Evolutionary conservation across 2,329 filamentous ascomycete genomes (phyloP).

Genomic region (Diaporthe australafricana): DNA sequence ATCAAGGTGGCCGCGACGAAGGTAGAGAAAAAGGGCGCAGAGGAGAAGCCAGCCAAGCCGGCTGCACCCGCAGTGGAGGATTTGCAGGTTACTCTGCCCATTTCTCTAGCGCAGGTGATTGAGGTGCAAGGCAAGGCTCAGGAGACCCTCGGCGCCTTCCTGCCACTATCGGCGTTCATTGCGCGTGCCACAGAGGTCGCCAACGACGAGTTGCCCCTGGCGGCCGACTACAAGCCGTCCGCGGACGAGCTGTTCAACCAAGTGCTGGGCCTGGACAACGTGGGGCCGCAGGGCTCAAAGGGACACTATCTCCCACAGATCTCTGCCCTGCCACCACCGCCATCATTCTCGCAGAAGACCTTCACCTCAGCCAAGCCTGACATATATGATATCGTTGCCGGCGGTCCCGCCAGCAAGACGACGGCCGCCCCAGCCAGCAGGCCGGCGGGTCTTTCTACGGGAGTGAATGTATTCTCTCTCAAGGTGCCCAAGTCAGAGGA

Average conservation of each 20-base stretch:
- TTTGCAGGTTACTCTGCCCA: constrained; percentile 75
- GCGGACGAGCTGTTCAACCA: constrained; percentile 90
- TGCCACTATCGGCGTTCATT: constrained; percentile 90
- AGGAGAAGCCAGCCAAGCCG: constrained; percentile 50
- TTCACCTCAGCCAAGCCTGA: constrained; percentile 69
- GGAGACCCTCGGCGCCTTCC: constrained; percentile 79
- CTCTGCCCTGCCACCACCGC: constrained; percentile 63
- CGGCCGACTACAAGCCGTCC: constrained; percentile 72
- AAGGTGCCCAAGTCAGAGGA: constrained; percentile 84
- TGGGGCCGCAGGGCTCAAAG: constrained; percentile 60
- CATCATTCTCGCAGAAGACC: constrained; percentile 48
- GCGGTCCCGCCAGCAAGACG: constrained; percentile 40
- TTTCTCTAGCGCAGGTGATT: constrained; percentile 83
- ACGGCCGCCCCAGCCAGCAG: constrained; percentile 47
- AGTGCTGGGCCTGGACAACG: constrained; percentile 76
- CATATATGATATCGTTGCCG: constrained; percentile 84
- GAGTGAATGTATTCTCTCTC: constrained; percentile 84
- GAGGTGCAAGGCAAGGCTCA: constrained; percentile 86
- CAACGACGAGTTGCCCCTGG: constrained; percentile 84
- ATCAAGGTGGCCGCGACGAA: constrained; percentile 81
- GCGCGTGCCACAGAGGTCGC: constrained; percentile 86
- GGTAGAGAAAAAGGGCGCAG: constrained; percentile 49
- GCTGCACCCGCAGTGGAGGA: constrained; percentile 56
- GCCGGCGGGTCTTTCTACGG: constrained; percentile 60
- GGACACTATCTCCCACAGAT: constrained; percentile 81